Percentiles rank a stretch among this genome's conserved stretches.
Evolutionary conservation across 225 moss, liverwort and hornwort genomes (phyloP).

Genomic region (Polytrichum commune): DNA sequence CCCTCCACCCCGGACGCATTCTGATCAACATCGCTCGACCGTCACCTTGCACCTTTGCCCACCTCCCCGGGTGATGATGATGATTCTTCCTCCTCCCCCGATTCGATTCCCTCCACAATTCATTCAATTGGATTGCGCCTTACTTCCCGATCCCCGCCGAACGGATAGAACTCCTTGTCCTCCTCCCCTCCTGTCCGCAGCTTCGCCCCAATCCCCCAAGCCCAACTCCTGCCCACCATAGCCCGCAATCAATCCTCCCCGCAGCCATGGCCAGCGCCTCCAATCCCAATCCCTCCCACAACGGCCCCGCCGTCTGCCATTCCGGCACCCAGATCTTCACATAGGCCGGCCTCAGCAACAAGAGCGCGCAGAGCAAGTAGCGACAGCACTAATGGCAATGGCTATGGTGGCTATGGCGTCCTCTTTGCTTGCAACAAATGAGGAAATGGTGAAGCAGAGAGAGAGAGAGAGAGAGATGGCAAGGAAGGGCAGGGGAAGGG

Average conservation of each 20-base stretch:
- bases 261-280: too few relatives aligned
- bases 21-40: constrained; percentile 3
- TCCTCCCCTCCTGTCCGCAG: background rate
- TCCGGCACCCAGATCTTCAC: background rate
- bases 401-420: background rate
- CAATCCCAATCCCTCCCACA: too few relatives aligned
- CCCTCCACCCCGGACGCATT: background rate
- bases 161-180: background rate
- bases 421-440: background rate
- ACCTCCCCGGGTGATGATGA: too few relatives aligned
- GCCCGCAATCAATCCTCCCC: too few relatives aligned
- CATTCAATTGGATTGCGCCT: background rate
- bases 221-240: background rate
- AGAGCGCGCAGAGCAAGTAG: background rate
- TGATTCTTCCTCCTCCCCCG: background rate
- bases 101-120: constrained; percentile 1
- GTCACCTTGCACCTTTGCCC: background rate
- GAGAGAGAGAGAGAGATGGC: background rate
- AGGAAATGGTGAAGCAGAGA: background rate
- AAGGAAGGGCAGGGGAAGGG: background rate
- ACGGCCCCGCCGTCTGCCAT: background rate
- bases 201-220: background rate
- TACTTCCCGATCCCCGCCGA: background rate
- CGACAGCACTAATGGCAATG: background rate
- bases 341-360: background rate